phyloP scores from a whole-genome alignment of 164 flowering plant genomes.

The Akebia trifoliata region DNA sequence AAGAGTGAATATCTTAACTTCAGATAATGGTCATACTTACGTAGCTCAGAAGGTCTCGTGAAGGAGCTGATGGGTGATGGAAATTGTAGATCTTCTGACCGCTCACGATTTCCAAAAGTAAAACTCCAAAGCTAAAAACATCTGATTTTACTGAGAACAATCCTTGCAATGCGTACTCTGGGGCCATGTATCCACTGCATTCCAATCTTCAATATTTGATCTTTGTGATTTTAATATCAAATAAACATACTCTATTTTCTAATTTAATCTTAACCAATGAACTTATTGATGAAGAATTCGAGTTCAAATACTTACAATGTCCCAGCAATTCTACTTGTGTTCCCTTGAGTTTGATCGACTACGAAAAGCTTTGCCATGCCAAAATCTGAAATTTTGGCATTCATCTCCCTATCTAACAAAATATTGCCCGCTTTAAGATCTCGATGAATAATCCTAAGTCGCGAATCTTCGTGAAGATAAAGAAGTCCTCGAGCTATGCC shows the following conservation, averaged over 20 bases:
- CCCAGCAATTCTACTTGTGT: conserved; percentile 29
- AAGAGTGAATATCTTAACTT: too few relatives aligned
- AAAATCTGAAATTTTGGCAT: conserved; percentile 57
- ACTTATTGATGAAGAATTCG: neutral
- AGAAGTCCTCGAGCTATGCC: conserved; percentile 63
- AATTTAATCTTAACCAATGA: neutral
- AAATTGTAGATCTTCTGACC: conserved; percentile 15
- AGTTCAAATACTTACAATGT: conserved; percentile 28
- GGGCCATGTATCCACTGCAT: conserved; percentile 27
- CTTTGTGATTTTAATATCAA: neutral
- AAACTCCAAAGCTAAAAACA: conserved; percentile 17
- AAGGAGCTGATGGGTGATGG: neutral
- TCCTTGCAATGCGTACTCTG: conserved; percentile 20
- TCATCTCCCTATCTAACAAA: conserved; percentile 43
- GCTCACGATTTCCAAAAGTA: conserved; percentile 15
- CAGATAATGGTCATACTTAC: conserved; percentile 7
- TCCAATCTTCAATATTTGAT: neutral
- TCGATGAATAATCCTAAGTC: conserved; percentile 44
- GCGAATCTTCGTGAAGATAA: conserved; percentile 66
- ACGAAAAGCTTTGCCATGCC: conserved; percentile 49
- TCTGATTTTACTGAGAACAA: conserved; percentile 20
- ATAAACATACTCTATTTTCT: neutral
- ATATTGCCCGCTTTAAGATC: conserved; percentile 63
- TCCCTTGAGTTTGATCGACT: conserved; percentile 21
- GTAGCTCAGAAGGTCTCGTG: conserved; percentile 6